Evolutionary conservation across 768 basidiomycete species (phyloP).

Genomic region (Collybiopsis confluens): DNA sequence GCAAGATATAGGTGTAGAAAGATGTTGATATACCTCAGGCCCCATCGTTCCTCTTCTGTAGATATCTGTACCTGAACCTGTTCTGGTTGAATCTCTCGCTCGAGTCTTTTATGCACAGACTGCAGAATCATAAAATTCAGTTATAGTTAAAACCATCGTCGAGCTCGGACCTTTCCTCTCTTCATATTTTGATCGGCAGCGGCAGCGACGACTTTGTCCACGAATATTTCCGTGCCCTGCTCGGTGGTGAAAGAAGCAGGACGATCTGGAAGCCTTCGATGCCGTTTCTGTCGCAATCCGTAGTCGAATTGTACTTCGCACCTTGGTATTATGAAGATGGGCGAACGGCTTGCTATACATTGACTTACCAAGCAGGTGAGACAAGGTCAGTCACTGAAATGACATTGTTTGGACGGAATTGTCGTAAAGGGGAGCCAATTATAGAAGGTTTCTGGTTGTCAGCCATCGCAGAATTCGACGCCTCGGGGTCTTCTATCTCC

Average conservation of each 20-base stretch:
- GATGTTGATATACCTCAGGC: conserved; percentile 47
- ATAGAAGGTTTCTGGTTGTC: neutral
- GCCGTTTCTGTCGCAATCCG: conserved; percentile 56
- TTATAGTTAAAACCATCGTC: neutral
- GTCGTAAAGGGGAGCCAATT: conserved; percentile 29
- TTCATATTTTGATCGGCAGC: conserved; percentile 50
- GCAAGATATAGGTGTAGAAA: neutral
- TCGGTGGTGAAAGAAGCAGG: conserved; percentile 54
- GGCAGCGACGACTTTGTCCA: conserved; percentile 45
- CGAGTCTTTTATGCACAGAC: conserved; percentile 75
- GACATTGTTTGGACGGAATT: conserved; percentile 39
- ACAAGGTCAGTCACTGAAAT: conserved; percentile 64
- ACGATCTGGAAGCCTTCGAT: conserved; percentile 42
- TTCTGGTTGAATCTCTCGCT: conserved; percentile 63
- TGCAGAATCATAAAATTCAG: conserved; percentile 19
- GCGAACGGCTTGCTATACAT: too few species aligned
- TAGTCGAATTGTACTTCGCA: conserved; percentile 82
- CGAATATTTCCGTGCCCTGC: conserved; percentile 56
- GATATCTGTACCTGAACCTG: conserved; percentile 46
- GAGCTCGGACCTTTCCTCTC: conserved; percentile 47
- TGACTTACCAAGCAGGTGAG: conserved; percentile 53
- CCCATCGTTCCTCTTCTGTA: conserved; percentile 75
- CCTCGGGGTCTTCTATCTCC: conserved; percentile 31
- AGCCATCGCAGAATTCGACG: neutral
- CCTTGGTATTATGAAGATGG: conserved; percentile 33